A percentile compares a stretch with the other conserved stretches of the same genome.
Evolutionary conservation across 2,329 filamentous ascomycete genomes (phyloP).

Genomic region (Stagonosporopsis chrysanthemi): DNA sequence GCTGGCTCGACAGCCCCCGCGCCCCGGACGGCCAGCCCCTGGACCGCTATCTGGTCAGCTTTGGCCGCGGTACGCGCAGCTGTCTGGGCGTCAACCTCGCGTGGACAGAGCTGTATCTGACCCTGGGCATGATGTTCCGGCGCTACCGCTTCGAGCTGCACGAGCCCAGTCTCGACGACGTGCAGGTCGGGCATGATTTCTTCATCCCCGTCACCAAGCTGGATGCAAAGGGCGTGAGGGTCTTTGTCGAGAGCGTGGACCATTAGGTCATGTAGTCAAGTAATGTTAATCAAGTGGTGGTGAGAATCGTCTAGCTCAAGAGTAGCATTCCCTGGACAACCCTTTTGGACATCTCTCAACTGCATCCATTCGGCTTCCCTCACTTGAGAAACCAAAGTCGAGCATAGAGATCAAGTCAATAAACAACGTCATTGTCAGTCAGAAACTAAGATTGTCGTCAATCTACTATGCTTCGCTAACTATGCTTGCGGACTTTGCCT

Average conservation of each 20-base stretch:
- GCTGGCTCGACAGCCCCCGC: slow-evolving; percentile 49
- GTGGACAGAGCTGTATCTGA: slow-evolving; percentile 45
- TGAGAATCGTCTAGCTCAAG: no score
- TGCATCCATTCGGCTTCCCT: no score
- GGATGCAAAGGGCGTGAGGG: slow-evolving; percentile 48
- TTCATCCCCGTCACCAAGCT: slow-evolving; percentile 47
- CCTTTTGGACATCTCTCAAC: no score
- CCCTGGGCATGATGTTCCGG: slow-evolving; percentile 45
- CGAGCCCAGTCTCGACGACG: slow-evolving; percentile 41
- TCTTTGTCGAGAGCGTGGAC: slow-evolving; percentile 31
- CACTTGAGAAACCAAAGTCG: no score
- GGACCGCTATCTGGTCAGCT: slow-evolving; percentile 52
- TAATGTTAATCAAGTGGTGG: no score
- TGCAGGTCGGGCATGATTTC: slow-evolving; percentile 47
- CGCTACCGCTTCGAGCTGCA: slow-evolving; percentile 42
- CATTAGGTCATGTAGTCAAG: background rate
- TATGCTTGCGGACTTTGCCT: background rate
- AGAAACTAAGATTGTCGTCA: background rate
- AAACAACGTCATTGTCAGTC: no score
- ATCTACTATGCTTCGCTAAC: slow-evolving; percentile 2
- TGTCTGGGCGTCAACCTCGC: slow-evolving; percentile 55
- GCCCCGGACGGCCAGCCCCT: slow-evolving; percentile 42
- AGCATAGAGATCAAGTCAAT: no score
- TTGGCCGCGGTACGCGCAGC: slow-evolving; percentile 51
- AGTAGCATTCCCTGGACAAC: no score